phyloP scores from a whole-genome alignment of 2,329 filamentous ascomycete species.

The Rutstroemia sp. region DNA sequence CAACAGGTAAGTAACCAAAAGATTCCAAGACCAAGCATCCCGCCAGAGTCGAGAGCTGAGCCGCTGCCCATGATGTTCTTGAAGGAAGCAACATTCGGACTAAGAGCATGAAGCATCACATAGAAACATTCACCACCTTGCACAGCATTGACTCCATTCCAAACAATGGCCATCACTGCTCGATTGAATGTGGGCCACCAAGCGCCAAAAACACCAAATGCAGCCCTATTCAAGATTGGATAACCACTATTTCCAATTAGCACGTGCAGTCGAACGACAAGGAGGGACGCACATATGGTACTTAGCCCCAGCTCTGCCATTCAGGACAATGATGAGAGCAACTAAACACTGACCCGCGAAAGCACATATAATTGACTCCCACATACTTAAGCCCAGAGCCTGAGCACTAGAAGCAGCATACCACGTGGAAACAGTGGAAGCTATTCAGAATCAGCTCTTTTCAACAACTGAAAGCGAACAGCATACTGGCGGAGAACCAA shows the following conservation, averaged over 20 bases:
- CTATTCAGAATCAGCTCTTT: conserved; percentile 7
- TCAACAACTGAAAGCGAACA: too few relatives aligned
- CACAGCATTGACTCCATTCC: conserved; percentile 33
- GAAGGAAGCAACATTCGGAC: conserved; percentile 34
- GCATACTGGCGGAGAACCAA: conserved; percentile 9
- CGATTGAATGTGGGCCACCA: conserved; percentile 39
- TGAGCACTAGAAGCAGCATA: conserved; percentile 35
- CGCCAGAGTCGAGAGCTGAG: conserved; percentile 34
- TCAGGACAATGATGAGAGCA: conserved; percentile 35
- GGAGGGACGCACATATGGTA: conserved; percentile 34
- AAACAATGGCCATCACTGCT: conserved; percentile 32
- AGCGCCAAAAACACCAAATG: conserved; percentile 38
- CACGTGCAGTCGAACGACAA: background rate
- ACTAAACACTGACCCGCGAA: conserved; percentile 36
- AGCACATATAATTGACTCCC: conserved; percentile 38
- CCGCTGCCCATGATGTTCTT: conserved; percentile 34
- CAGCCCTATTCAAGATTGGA: conserved; percentile 35
- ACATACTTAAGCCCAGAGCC: conserved; percentile 40
- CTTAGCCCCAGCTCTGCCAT: conserved; percentile 36
- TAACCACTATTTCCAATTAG: conserved; percentile 22
- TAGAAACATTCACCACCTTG: background rate
- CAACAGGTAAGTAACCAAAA: conserved; percentile 36
- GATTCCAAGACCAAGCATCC: conserved; percentile 36
- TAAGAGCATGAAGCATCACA: conserved; percentile 28
- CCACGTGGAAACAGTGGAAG: conserved; percentile 33